phyloP scores from a whole-genome alignment of 306 rosid genomes.

The Acacia crassicarpa region DNA sequence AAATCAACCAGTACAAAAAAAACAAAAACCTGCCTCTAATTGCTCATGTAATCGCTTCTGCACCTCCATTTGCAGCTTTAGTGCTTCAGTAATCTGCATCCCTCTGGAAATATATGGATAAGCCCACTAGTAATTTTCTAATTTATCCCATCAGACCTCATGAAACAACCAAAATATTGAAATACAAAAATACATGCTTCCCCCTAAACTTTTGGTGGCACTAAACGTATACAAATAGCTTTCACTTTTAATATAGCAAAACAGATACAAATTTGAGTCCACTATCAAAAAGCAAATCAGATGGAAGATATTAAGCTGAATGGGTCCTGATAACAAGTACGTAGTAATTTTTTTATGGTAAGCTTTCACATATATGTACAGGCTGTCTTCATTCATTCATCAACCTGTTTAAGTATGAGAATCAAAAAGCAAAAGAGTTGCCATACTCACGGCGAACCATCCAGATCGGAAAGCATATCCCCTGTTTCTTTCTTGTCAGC shows the following conservation, averaged over 20 bases:
- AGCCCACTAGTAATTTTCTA: conserved; percentile 1
- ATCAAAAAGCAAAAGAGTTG: conserved; percentile 8
- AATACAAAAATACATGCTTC: conserved; percentile 3
- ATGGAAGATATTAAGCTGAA: conserved; percentile 6
- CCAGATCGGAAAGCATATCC: conserved; percentile 75
- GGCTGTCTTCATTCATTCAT: conserved; percentile 2
- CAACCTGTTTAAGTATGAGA: conserved; percentile 27
- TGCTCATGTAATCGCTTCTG: conserved; percentile 98
- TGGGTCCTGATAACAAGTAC: background rate
- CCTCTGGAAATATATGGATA: conserved; percentile 60
- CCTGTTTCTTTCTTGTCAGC: conserved; percentile 90
- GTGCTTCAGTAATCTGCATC: conserved; percentile 94
- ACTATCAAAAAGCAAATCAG: background rate
- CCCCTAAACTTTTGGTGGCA: background rate
- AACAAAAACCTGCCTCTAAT: conserved; percentile 71
- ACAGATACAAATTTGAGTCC: background rate
- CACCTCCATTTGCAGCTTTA: conserved; percentile 99
- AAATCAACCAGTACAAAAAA: conserved; percentile 6
- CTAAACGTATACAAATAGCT: background rate
- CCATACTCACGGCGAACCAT: conserved; percentile 88
- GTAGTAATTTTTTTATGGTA: background rate
- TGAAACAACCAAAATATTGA: conserved; percentile 16
- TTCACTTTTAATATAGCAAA: background rate
- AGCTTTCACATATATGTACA: background rate
- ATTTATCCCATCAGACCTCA: conserved; percentile 15